These are phyloP conservation scores for Phytophthora megakarya DNA, from an alignment of 352 stramenopile species.

Conservation along the genomic window DNA sequence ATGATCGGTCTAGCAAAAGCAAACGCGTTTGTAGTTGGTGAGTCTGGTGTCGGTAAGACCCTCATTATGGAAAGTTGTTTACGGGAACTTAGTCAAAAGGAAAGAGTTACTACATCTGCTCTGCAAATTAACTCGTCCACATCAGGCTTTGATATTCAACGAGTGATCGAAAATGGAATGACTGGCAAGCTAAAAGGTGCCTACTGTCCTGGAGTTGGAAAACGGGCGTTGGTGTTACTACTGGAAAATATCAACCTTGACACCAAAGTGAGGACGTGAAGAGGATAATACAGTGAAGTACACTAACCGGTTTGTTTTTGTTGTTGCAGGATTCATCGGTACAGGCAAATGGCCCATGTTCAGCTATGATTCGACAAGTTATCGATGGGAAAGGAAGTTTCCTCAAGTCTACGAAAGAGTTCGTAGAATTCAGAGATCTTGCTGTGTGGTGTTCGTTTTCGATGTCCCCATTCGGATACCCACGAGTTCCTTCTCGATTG, in stretches of 20 bases:
- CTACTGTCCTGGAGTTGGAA: conserved; percentile 58
- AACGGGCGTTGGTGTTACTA: conserved; percentile 43
- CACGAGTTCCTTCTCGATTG: conserved; percentile 43
- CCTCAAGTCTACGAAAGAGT: conserved; percentile 55
- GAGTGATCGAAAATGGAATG: conserved; percentile 44
- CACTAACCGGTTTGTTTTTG: background rate
- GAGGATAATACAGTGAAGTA: background rate
- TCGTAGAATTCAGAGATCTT: conserved; percentile 61
- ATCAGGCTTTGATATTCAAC: conserved; percentile 40
- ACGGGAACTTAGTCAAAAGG: conserved; percentile 35
- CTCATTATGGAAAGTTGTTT: conserved; percentile 47
- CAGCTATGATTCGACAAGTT: conserved; percentile 68
- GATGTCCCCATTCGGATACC: conserved; percentile 47
- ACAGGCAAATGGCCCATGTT: conserved; percentile 30
- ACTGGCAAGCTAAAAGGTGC: conserved; percentile 60
- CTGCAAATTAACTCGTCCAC: conserved; percentile 43
- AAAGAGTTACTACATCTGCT: conserved; percentile 37
- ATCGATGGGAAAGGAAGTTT: conserved; percentile 62
- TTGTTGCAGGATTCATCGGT: conserved; percentile 14
- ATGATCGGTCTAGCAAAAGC: conserved; percentile 45
- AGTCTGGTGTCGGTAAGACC: conserved; percentile 59
- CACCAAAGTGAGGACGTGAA: conserved; percentile 33
- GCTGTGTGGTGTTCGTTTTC: conserved; percentile 56
- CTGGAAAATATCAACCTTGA: conserved; percentile 73
- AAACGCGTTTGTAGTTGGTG: conserved; percentile 55